Base-by-base conservation (phyloP, 2,329 filamentous ascomycete species). In the Paramyrothecium roridum region DNA sequence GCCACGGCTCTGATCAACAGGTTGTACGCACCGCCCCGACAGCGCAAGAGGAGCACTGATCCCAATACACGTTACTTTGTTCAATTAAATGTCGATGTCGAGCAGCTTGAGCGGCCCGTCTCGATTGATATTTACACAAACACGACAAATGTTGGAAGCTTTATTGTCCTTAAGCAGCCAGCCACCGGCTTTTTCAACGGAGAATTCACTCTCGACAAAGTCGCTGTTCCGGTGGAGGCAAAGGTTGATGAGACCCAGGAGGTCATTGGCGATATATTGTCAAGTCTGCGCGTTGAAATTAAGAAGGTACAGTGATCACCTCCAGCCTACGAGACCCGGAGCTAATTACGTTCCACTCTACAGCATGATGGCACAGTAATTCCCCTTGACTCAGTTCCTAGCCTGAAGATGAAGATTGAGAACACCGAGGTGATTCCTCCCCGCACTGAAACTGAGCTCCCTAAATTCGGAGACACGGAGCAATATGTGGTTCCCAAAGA, bases 211-310 rank as follows among this genome's bases (percentile, higher is more conserved):
- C 71, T 79, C 52, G 73, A 75, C 57, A 37, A 40, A 23, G 48
- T 50, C 22, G 22, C 21, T 17, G 85, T 87, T 62, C 89, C 89
- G 11, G 88, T 92, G 70, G 86, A 89, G 65, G 62, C 77, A 2
- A 86, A 84, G 1, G 86, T 86, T 33, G 63, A 64, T 45, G 45
- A 54, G 40, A 58, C 53, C 20, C 54, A 65, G 21, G 61, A 65
- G 46, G 59, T 65, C 45, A 60, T 70, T 16, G 56, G 61, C 26
- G 57, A 57, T 8, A 61, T 72, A 52, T 56, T 61, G 26, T 56
- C 54, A 17, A 61, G 63, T 3, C 57, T 76, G 10, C 59, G 68
- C 50, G 61, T 74, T 19, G 63, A 69, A 52, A 70, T 76, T 48
- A 56, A 63, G 52, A 71, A 70, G 59, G 70, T 72, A 60, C 43